phyloP scores from a whole-genome alignment of 805 yeast genomes.

The Yamadazyma paraphyllophila region DNA sequence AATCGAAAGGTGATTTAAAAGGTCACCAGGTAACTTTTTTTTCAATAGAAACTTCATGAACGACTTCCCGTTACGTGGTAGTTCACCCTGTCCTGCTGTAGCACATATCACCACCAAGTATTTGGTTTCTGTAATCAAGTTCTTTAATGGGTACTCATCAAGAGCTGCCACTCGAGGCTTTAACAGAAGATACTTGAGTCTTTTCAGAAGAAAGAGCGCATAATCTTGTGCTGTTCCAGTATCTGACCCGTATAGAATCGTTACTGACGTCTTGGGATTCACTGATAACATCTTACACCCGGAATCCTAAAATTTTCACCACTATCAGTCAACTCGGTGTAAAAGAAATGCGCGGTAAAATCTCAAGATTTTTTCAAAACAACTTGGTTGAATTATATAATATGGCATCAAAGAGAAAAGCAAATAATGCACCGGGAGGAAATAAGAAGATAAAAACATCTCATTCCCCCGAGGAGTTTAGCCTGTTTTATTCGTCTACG shows the following conservation, averaged over 20 bases:
- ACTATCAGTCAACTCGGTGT: background rate
- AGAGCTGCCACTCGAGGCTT: conserved; percentile 49
- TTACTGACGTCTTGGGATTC: conserved; percentile 27
- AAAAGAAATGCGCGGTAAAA: background rate
- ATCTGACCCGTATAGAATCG: conserved; percentile 84
- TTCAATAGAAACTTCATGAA: conserved; percentile 75
- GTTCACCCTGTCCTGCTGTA: conserved; percentile 94
- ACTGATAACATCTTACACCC: background rate
- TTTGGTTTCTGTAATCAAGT: conserved; percentile 47
- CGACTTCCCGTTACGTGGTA: conserved; percentile 72
- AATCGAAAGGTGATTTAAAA: conserved; percentile 60
- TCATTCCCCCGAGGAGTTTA: conserved; percentile 20
- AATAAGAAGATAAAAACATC: conserved; percentile 8
- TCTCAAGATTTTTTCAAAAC: background rate
- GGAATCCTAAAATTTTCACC: background rate
- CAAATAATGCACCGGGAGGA: conserved; percentile 17
- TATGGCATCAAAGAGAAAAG: conserved; percentile 27
- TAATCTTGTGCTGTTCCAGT: conserved; percentile 89
- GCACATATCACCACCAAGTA: conserved; percentile 65
- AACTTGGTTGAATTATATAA: background rate
- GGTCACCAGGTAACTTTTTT: conserved; percentile 56
- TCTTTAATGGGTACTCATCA: conserved; percentile 59
- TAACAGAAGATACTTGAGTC: conserved; percentile 53
- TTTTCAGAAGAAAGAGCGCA: conserved; percentile 61
- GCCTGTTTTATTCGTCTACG: conserved; percentile 29